Evolutionary conservation across 225 moss, liverwort and hornwort genomes (phyloP), one percentile per base, ranked within the genome.

Genomic region (Asterella californica): DNA sequence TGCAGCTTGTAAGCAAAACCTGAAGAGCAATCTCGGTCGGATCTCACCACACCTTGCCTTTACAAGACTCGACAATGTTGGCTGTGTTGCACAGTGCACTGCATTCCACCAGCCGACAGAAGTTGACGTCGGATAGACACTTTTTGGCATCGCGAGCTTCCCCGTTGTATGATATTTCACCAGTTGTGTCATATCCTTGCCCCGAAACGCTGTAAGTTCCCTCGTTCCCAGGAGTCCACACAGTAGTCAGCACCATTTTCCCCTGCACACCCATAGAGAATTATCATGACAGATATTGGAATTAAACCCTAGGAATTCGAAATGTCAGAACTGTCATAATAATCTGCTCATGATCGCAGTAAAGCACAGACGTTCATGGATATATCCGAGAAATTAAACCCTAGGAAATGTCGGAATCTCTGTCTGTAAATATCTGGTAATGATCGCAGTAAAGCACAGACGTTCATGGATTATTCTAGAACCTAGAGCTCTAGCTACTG

Each of bases 31-130:
- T 76, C 45, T 76, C 76, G 0, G 76, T 76, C 2, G 76, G 76
- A 27, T 76, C 76, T 59, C 76, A 86, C 90, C 88, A 88, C 63
- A 88, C 86, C 59, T 88, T 88, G 37, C 88, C 86, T 63, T 82
- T 74, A 0, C 75, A 72, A 1, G 84, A 85, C 66, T 90, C 90
- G 15, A 88, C 83, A 68, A 90, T 84, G 73, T 88, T 88, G 37
- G 88, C 84, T 49, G 85, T 86, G 84, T 90, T 90, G 82, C 88
- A 90, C 47, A 90, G 82, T n/a, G 90, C 90, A 66, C 90, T 85
- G 84, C 90, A 90, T 74, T 90, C 90, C 37, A 90, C 90, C 25
- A 90, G 78, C 11, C 75, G 80, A 18, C 61, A 67, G 42, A 86
- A 90, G 64, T 84, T 90, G 18, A 24, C 33, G 38, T 76, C 76